A percentile compares a stretch with the other conserved stretches of the same genome.
phyloP scores from a whole-genome alignment of 2,329 filamentous ascomycete species.

The Colletotrichum echinochloae region DNA sequence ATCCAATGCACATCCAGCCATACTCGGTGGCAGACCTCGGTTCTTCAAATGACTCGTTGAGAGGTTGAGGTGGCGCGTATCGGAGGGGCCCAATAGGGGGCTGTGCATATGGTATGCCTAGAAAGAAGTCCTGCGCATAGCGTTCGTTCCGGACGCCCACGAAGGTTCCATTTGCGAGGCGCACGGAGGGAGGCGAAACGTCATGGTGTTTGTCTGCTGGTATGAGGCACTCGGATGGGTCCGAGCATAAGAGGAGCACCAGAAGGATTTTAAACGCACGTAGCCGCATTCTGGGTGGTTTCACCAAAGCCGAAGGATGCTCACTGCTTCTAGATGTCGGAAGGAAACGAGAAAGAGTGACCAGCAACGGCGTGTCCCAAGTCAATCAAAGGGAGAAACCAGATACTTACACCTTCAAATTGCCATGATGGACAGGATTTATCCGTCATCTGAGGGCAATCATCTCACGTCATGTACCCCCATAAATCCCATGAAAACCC shows the following conservation, averaged over 20 bases:
- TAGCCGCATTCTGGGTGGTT: slow-evolving; percentile 26
- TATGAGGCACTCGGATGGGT: slow-evolving; percentile 24
- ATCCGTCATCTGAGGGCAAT: slow-evolving; percentile 13
- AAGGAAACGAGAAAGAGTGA: slow-evolving; percentile 1
- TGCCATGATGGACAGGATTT: slow-evolving; percentile 2
- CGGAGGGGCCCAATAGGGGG: slow-evolving; percentile 68
- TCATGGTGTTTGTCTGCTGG: neutral
- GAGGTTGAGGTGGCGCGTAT: slow-evolving; percentile 67
- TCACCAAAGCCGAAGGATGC: slow-evolving; percentile 20
- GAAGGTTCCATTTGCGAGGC: slow-evolving; percentile 50
- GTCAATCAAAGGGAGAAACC: neutral
- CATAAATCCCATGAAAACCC: neutral
- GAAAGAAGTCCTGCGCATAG: slow-evolving; percentile 68
- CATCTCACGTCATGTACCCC: neutral
- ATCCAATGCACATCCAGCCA: slow-evolving; percentile 62
- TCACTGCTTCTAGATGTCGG: slow-evolving; percentile 15
- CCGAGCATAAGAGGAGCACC: slow-evolving; percentile 24
- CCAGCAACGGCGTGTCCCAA: slow-evolving; percentile 24
- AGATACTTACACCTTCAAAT: slow-evolving; percentile 11
- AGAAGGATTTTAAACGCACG: slow-evolving; percentile 32
- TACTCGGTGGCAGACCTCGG: slow-evolving; percentile 58
- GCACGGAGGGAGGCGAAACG: slow-evolving; percentile 31
- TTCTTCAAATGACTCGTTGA: slow-evolving; percentile 60
- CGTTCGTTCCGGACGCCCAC: slow-evolving; percentile 52
- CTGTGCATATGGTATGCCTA: slow-evolving; percentile 73